Conservation (phyloP, 1,139 yeast species). For the Suhomyces panamericanus region DNA sequence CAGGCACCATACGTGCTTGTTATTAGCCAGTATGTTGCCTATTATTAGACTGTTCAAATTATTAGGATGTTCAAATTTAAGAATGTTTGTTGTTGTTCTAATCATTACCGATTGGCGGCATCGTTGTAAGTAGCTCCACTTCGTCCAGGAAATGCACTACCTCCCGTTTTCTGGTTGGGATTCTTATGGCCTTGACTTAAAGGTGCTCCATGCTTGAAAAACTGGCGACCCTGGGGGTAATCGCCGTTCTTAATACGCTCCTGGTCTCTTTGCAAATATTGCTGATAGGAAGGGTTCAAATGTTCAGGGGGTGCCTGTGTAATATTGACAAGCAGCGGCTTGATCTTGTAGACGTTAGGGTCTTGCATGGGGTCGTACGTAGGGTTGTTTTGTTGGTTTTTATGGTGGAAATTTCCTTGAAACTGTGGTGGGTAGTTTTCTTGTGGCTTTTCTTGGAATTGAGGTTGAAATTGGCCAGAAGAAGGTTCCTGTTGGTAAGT, state of each 20-base stretch:
- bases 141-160: constrained; percentile 41
- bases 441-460: neutral
- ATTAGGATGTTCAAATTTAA: too few relatives aligned
- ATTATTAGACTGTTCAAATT: too few relatives aligned
- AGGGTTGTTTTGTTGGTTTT: neutral
- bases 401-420: neutral
- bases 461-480: too few relatives aligned
- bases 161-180: constrained; percentile 25
- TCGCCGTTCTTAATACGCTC: constrained; percentile 36
- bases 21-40: too few relatives aligned
- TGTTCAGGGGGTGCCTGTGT: constrained; percentile 38
- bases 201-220: constrained; percentile 38
- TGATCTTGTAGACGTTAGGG: constrained; percentile 32
- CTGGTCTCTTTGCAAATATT: constrained; percentile 35
- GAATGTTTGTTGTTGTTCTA: too few relatives aligned
- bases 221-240: constrained; percentile 27
- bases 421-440: neutral
- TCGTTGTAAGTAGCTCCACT: constrained; percentile 41
- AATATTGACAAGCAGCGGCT: constrained; percentile 41
- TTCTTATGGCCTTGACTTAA: constrained; percentile 30
- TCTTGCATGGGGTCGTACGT: constrained; percentile 25
- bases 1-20: too few relatives aligned
- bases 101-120: constrained; percentile 35
- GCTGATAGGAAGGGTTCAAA: constrained; percentile 39
- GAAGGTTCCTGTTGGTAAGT: too few relatives aligned